Percentiles rank a stretch among this genome's conserved stretches.
Evolutionary conservation across 345 rosid genomes (phyloP).

Genomic region (thale cress (Arabidopsis thaliana)): TAIR10.1 NC_003071.7:15072501-15073000

Average conservation of each 20-base stretch:
- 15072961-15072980: background rate
- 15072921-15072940: conserved; percentile 22
- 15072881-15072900: background rate
- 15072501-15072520: background rate
- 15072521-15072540: conserved; percentile 10
- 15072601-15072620: background rate
- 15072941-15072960: conserved; percentile 18
- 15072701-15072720: conserved; percentile 7
- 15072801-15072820: background rate
- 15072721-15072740: conserved; percentile 5
- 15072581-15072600: conserved; percentile 11
- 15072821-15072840: background rate
- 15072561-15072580: background rate
- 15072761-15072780: background rate
- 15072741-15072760: background rate
- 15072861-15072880: background rate
- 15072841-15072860: background rate
- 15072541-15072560: conserved; percentile 1
- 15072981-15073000: conserved; percentile 1
- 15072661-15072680: background rate
- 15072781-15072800: background rate
- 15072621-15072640: background rate
- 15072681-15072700: background rate
- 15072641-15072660: background rate
- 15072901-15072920: conserved; percentile 12